Base-by-base conservation (phyloP, 768 basidiomycete species). In the Tylopilus plumbeoviolaceoides region DNA sequence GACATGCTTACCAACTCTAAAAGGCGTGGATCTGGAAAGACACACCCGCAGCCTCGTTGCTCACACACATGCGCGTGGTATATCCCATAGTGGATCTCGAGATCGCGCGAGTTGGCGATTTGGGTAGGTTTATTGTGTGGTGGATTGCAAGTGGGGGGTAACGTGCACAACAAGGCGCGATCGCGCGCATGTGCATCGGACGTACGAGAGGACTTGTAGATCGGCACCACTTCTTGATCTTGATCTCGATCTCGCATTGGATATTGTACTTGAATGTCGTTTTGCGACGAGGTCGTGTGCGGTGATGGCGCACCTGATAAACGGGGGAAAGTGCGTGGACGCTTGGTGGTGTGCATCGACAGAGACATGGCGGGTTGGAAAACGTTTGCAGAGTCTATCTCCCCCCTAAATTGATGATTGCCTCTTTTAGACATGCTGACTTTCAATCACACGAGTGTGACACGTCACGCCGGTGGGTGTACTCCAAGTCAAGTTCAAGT, bases 61-160 rank as follows among this genome's bases (percentile, higher is more conserved):
- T 84, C 87, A 60, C 91, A 91, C 2, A 93, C 87, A 66, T 91
- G 89, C 0, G 89, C 86, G 63, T 91, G 89, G 63, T 85, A 89
- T 17, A 77, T 87, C 31, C 86, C 86, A 64, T 94, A 93, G 70
- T 94, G 92, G 40, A 78, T 69, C 62, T 94, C 91, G 8, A 93
- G 78, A 56, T 91, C 91, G 38, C 76, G 78, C 42, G 82, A 78
- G 60, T 78, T 78, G 2, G 77, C 72, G 41, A 93, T 76, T n/a
- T 75, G 73, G 1, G 88, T 89, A 1, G 88, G 80, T 1, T 64
- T 72, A 59, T 72, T 68, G 55, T 73, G 79, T 5, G 73, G 77
- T 12, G 70, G 75, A 51, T 84, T 81, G 69, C 92, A 95, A 40
- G 90, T 93, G 18, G 92, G 92, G 2, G 91, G 89, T 17, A 94